A percentile compares a stretch with the other conserved stretches of the same genome.
Evolutionary conservation across 2,329 filamentous ascomycete species (phyloP).

Genomic region (Epichloe amarillans): DNA sequence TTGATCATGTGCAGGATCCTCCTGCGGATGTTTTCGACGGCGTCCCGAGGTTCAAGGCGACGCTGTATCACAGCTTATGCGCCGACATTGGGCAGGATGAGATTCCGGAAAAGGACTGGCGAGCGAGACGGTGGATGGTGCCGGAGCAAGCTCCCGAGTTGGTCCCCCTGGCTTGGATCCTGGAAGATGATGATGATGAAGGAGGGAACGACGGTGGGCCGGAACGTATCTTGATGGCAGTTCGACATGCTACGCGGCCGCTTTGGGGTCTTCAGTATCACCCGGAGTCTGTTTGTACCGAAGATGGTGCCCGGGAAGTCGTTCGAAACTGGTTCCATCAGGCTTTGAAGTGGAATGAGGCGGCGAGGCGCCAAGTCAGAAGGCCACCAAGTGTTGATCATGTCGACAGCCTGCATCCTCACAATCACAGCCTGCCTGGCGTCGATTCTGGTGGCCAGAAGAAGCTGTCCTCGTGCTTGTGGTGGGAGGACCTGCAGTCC

Average conservation of each 20-base stretch:
- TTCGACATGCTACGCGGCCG: conserved; percentile 52
- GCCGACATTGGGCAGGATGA: conserved; percentile 39
- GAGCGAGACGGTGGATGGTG: conserved; percentile 25
- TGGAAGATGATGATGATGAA: conserved; percentile 20
- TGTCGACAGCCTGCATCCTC: conserved; percentile 12
- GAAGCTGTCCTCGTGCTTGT: conserved; percentile 9
- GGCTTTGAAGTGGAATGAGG: conserved; percentile 46
- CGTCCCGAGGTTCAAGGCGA: conserved; percentile 50
- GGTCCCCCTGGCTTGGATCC: conserved; percentile 50
- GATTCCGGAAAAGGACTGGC: conserved; percentile 23
- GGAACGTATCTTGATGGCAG: conserved; percentile 61
- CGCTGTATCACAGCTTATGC: conserved; percentile 60
- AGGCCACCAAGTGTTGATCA: conserved; percentile 1
- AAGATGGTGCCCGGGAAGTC: conserved; percentile 47
- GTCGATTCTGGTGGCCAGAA: conserved; percentile 11
- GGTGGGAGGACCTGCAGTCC: conserved; percentile 13
- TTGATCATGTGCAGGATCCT: conserved; percentile 38
- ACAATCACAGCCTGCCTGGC: conserved; percentile 4
- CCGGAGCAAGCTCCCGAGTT: conserved; percentile 25
- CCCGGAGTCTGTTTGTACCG: conserved; percentile 78
- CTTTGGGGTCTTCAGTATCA: conserved; percentile 88
- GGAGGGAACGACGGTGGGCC: conserved; percentile 12
- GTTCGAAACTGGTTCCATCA: conserved; percentile 64
- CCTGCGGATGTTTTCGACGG: conserved; percentile 49
- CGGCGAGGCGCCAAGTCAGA: conserved; percentile 8